Percentiles rank a stretch among this genome's conserved stretches.
phyloP scores from a whole-genome alignment of 257 asterid genomes.

The Perilla frutescens region DNA sequence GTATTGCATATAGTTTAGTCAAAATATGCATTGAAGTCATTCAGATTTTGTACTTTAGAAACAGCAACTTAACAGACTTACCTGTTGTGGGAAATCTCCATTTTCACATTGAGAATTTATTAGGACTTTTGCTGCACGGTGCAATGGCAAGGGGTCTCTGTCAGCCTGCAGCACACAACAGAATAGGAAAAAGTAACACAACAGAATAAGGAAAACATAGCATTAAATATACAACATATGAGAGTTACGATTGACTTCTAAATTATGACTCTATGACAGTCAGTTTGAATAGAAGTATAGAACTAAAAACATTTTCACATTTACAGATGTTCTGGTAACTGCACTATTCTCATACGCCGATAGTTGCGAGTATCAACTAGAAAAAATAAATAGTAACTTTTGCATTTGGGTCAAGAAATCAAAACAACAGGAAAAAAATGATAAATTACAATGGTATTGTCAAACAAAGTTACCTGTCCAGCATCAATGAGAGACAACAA shows the following conservation, averaged over 20 bases:
- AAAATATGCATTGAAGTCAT: background rate
- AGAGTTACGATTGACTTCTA: background rate
- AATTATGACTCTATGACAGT: background rate
- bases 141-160: constrained; percentile 84
- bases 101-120: constrained; percentile 89
- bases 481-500: constrained; percentile 85
- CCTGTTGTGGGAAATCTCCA: constrained; percentile 98
- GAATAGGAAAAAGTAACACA: background rate
- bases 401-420: constrained; percentile 10
- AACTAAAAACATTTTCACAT: background rate
- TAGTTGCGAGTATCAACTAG: constrained; percentile 31
- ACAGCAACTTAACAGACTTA: constrained; percentile 40
- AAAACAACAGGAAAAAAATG: background rate
- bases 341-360: constrained; percentile 13
- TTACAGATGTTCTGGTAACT: constrained; percentile 9
- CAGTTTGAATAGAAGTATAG: constrained; percentile 8
- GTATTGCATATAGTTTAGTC: background rate
- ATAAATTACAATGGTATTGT: background rate
- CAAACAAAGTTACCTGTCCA: constrained; percentile 68
- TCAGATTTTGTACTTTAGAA: background rate
- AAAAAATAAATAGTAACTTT: constrained; percentile 10
- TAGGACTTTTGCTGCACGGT: constrained; percentile 79
- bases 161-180: constrained; percentile 63
- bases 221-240: background rate
- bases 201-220: constrained; percentile 10